Conservation (phyloP, 192 early-diverging fungal species). For the Geranomyces variabilis region DNA sequence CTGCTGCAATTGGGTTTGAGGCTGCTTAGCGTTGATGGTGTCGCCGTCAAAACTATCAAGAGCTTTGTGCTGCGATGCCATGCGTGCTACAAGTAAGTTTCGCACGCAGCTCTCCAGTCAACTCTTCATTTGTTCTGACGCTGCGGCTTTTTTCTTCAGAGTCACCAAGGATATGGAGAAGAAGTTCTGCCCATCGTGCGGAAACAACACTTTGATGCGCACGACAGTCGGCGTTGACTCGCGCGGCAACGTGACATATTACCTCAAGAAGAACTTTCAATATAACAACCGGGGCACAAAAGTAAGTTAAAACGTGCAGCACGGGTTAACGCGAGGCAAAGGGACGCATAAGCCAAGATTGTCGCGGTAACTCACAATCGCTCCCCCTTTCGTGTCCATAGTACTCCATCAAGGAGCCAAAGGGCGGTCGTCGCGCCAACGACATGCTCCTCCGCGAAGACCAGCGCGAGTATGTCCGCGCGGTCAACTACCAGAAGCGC, state of each 20-base stretch:
- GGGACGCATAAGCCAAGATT: no score
- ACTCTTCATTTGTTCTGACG: not conserved
- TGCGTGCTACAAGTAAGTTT: constrained; percentile 80
- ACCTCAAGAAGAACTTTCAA: constrained; percentile 89
- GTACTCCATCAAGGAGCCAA: constrained; percentile 83
- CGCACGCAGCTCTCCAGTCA: not conserved
- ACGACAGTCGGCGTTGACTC: constrained; percentile 79
- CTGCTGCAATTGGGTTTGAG: constrained; percentile 89
- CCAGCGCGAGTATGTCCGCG: constrained; percentile 81
- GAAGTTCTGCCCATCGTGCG: constrained; percentile 93
- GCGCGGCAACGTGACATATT: constrained; percentile 77
- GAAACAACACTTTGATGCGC: constrained; percentile 82
- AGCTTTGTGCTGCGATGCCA: constrained; percentile 93
- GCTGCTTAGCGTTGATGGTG: constrained; percentile 82
- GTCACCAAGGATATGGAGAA: constrained; percentile 83
- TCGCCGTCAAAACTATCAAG: constrained; percentile 74
- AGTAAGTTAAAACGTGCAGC: constrained; percentile 40
- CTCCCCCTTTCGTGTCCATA: constrained; percentile 28
- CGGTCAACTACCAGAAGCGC: constrained; percentile 6
- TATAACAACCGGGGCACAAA: constrained; percentile 88
- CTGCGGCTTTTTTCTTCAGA: constrained; percentile 36
- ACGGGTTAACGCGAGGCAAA: no score
- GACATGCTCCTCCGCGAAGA: constrained; percentile 85
- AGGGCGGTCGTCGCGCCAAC: constrained; percentile 74
- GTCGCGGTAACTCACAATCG: not conserved